Evolutionary conservation across 2,329 filamentous ascomycete species (phyloP).

Genomic region (Fusarium oligoseptatum): DNA sequence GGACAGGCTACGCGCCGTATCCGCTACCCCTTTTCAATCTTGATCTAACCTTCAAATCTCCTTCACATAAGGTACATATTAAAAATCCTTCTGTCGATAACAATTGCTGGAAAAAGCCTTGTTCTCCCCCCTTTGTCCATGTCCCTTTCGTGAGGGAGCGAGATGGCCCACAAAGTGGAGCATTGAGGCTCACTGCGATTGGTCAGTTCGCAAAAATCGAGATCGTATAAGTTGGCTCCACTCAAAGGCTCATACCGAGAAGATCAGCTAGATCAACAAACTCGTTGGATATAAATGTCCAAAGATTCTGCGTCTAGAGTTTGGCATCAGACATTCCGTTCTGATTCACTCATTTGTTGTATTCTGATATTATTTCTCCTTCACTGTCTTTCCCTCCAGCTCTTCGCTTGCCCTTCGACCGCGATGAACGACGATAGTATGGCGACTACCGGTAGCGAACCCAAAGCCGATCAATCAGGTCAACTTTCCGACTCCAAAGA

Average conservation of each 20-base stretch:
- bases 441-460: neutral
- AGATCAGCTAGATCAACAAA: neutral
- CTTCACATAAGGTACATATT: neutral
- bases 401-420: neutral
- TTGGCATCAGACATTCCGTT: neutral
- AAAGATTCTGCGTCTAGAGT: neutral
- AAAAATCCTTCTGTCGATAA: neutral
- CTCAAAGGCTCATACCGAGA: neutral
- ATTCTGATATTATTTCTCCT: neutral
- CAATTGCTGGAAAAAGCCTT: neutral
- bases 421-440: neutral
- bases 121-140: neutral
- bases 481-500: neutral
- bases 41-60: neutral
- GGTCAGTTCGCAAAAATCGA: neutral
- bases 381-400: neutral
- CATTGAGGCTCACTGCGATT: neutral
- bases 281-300: neutral
- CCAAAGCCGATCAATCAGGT: neutral
- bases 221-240: neutral
- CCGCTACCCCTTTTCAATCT: neutral
- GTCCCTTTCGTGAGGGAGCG: neutral
- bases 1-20: no score
- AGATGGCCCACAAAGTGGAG: neutral
- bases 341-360: neutral